Percentiles rank a stretch among this genome's conserved stretches.
Conservation (phyloP, 305 asterid species). For the Rubia peregrina region DNA sequence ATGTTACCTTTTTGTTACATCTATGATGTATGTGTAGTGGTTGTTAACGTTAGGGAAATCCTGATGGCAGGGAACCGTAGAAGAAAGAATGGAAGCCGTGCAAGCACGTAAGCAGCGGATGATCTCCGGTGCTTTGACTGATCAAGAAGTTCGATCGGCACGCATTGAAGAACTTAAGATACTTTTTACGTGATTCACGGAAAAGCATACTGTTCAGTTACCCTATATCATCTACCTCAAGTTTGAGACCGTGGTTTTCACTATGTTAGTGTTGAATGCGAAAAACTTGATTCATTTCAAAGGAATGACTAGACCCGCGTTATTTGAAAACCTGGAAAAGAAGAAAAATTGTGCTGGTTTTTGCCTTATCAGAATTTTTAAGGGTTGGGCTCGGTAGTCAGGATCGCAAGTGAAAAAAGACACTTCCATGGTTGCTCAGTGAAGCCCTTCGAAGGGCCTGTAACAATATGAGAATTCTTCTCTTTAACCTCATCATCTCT, state of each 20-base stretch:
- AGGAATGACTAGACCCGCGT: too few species aligned
- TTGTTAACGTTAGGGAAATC: neutral
- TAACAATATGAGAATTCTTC: neutral
- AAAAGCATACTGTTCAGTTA: constrained; percentile 5
- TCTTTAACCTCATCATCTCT: neutral
- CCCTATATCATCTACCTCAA: constrained; percentile 19
- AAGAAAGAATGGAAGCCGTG: constrained; percentile 96
- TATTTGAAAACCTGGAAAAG: neutral
- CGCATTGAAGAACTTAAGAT: constrained; percentile 88
- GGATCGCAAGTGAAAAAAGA: neutral
- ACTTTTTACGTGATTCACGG: constrained; percentile 64
- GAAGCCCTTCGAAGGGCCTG: neutral
- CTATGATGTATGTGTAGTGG: neutral
- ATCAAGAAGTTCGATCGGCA: constrained; percentile 91
- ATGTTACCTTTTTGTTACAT: neutral
- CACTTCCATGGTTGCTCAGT: neutral
- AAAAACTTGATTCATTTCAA: neutral
- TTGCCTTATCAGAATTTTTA: neutral
- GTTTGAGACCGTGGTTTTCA: neutral
- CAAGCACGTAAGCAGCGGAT: constrained; percentile 87
- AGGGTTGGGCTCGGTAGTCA: neutral
- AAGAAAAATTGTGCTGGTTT: neutral
- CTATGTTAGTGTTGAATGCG: neutral
- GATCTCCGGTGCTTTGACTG: constrained; percentile 98
- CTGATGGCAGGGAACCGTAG: constrained; percentile 68